Percentiles rank a stretch among this genome's conserved stretches.
These are phyloP conservation scores for Hydnum rufescens DNA, from an alignment of 768 basidiomycete genomes.

Conservation along the genomic window DNA sequence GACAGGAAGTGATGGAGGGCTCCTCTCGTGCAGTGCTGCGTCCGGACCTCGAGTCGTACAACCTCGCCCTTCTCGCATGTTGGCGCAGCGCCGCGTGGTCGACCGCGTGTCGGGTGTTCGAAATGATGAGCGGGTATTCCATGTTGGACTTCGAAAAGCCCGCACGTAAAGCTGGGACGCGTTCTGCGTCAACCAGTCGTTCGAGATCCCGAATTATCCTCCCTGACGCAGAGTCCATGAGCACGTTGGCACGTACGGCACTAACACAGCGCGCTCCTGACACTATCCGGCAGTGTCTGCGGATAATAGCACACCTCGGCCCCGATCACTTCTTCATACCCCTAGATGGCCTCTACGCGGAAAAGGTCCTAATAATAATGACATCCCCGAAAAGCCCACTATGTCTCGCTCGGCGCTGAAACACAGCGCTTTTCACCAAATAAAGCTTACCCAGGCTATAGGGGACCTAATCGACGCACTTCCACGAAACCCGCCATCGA, in stretches of 20 bases:
- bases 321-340: slow-evolving; percentile 13
- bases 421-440: too few relatives aligned
- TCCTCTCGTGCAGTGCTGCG: slow-evolving; percentile 24
- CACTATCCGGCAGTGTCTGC: slow-evolving; percentile 38
- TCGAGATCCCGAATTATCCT: slow-evolving; percentile 19
- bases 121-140: slow-evolving; percentile 52
- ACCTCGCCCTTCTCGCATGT: slow-evolving; percentile 42
- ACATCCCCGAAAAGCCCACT: neutral
- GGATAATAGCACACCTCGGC: slow-evolving; percentile 34
- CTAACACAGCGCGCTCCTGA: slow-evolving; percentile 28
- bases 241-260: slow-evolving; percentile 39
- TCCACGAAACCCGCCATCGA: neutral
- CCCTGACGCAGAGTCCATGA: slow-evolving; percentile 35
- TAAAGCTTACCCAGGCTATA: neutral
- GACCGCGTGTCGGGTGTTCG: slow-evolving; percentile 34
- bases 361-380: neutral
- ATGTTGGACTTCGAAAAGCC: slow-evolving; percentile 16
- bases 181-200: slow-evolving; percentile 11
- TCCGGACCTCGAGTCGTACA: slow-evolving; percentile 33
- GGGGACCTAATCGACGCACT: neutral
- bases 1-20: slow-evolving; percentile 26
- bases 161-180: slow-evolving; percentile 17
- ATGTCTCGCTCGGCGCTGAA: neutral
- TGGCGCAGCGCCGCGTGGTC: slow-evolving; percentile 46
- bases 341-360: neutral